Conservation (phyloP, 192 early-diverging fungal genomes). For the Lunasporangiospora selenospora region DNA sequence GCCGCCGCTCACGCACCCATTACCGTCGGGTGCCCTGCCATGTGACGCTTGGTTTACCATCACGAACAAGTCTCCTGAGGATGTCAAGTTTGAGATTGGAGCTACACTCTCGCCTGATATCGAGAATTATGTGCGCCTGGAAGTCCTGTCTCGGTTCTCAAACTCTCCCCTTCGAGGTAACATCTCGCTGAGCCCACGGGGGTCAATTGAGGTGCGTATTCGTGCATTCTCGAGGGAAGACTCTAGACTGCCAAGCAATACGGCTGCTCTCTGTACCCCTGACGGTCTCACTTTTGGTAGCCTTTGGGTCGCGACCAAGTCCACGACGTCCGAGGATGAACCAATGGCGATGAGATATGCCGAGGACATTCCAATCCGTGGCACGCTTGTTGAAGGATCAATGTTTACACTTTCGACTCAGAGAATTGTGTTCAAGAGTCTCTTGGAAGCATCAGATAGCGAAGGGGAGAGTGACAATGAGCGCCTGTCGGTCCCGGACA, state of each 20-base stretch:
- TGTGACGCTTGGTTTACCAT: constrained; percentile 89
- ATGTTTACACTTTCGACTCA: constrained; percentile 75
- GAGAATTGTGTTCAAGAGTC: constrained; percentile 70
- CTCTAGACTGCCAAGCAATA: constrained; percentile 59
- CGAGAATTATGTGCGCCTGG: constrained; percentile 64
- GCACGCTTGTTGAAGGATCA: constrained; percentile 67
- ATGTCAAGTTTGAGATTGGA: constrained; percentile 80
- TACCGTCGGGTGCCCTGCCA: constrained; percentile 56
- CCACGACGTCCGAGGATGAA: constrained; percentile 46
- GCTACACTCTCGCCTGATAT: constrained; percentile 68
- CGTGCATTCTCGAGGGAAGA: constrained; percentile 71
- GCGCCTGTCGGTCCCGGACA: constrained; percentile 19
- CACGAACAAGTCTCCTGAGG: constrained; percentile 75
- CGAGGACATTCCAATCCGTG: constrained; percentile 73
- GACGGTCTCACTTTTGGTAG: constrained; percentile 72
- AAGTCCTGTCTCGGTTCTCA: constrained; percentile 80
- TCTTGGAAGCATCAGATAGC: constrained; percentile 60
- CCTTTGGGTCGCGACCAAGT: constrained; percentile 68
- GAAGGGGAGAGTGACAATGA: constrained; percentile 56
- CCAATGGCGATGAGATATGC: constrained; percentile 46
- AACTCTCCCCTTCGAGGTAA: constrained; percentile 79
- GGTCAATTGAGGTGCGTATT: constrained; percentile 72
- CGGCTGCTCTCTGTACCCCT: constrained; percentile 63
- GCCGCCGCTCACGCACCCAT: constrained; percentile 75
- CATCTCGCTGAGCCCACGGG: constrained; percentile 68